Evolutionary conservation across 305 asterid species (phyloP).

Genomic region (Fraxinus floribunda): DNA sequence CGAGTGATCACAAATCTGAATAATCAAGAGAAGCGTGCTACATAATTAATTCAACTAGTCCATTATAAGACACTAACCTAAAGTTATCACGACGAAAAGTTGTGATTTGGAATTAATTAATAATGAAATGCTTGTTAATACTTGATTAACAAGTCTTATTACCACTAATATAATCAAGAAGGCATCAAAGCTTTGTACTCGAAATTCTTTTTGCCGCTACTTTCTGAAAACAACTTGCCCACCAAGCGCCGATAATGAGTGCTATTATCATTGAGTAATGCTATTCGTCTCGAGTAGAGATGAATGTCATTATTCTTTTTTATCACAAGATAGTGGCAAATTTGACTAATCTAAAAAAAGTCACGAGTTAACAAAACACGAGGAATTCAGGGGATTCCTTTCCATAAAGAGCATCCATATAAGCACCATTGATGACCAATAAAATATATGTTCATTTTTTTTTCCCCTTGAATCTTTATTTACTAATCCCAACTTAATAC

Average conservation of each 20-base stretch:
- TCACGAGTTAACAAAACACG: neutral
- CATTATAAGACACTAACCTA: neutral
- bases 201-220: slow-evolving; percentile 25
- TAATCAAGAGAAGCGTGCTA: neutral
- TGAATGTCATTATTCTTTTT: neutral
- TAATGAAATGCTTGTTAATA: neutral
- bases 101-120: neutral
- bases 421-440: neutral
- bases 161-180: neutral
- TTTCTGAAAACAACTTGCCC: slow-evolving; percentile 28
- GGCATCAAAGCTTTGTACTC: slow-evolving; percentile 17
- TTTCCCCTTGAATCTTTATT: neutral
- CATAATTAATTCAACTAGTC: neutral
- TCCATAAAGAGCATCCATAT: neutral
- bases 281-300: neutral
- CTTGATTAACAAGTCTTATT: slow-evolving; percentile 14
- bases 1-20: neutral
- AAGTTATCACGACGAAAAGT: neutral
- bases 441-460: neutral
- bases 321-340: slow-evolving; percentile 29
- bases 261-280: neutral
- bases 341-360: slow-evolving; percentile 1
- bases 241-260: slow-evolving; percentile 26
- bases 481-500: neutral
- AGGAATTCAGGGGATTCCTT: neutral